Percentiles rank a stretch among this genome's conserved stretches.
These are phyloP conservation scores for Climacium dendroides DNA, from an alignment of 225 moss, liverwort and hornwort genomes.

Conservation along the genomic window DNA sequence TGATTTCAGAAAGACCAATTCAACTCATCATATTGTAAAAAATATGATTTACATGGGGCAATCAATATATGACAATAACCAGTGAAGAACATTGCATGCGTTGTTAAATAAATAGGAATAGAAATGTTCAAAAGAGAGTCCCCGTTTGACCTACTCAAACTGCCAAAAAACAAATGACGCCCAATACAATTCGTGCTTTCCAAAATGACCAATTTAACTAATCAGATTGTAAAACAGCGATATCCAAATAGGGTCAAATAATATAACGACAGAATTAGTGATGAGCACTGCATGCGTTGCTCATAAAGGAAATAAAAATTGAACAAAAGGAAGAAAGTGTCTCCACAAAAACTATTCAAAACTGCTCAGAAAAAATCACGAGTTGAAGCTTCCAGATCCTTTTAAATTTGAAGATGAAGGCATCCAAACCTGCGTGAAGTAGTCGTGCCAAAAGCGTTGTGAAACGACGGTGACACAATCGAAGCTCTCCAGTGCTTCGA, in stretches of 20 bases:
- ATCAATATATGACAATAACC: no score
- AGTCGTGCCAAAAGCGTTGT: slow-evolving; percentile 14
- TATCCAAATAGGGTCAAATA: not conserved
- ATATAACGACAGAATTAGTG: not conserved
- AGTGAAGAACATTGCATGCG: not conserved
- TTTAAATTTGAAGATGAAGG: not conserved
- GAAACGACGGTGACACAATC: slow-evolving; percentile 11
- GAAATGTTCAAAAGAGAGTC: not conserved
- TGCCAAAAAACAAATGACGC: not conserved
- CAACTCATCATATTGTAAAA: not conserved
- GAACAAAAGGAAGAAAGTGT: not conserved
- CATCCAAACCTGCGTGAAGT: not conserved
- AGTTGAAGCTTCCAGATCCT: not conserved
- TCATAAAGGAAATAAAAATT: not conserved
- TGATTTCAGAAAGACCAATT: not conserved
- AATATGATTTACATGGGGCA: not conserved
- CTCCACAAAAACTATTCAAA: not conserved
- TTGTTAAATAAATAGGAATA: not conserved
- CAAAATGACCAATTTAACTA: no score
- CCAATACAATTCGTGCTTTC: not conserved
- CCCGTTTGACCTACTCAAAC: not conserved
- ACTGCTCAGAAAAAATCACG: not conserved
- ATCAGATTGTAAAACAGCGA: not conserved
- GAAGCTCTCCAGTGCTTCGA: slow-evolving; percentile 11
- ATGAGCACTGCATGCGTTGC: not conserved